These are phyloP conservation scores for Cyberlindnera suaveolens DNA, from an alignment of 805 yeast species.

Conservation along the genomic window DNA sequence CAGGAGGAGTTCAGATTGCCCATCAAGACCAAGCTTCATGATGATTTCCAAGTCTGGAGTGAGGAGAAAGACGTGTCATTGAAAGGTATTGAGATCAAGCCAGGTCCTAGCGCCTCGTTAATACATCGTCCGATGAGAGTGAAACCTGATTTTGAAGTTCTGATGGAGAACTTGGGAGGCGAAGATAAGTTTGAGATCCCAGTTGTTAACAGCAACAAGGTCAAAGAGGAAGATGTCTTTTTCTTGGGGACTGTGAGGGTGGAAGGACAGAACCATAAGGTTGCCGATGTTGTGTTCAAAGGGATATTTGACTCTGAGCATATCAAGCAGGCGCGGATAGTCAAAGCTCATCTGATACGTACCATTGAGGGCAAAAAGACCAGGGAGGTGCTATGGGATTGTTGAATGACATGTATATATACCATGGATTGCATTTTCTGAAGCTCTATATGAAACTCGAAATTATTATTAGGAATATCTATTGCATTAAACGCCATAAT, in stretches of 20 bases:
- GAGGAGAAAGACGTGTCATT: conserved; percentile 16
- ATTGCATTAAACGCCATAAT: background rate
- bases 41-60: conserved; percentile 20
- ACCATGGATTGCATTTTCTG: background rate
- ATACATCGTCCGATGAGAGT: conserved; percentile 16
- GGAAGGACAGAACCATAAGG: conserved; percentile 13
- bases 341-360: conserved; percentile 14
- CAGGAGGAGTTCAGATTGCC: conserved; percentile 19
- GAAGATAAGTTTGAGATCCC: conserved; percentile 19
- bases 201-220: conserved; percentile 11
- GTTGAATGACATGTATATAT: background rate
- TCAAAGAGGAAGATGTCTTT: conserved; percentile 14
- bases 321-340: conserved; percentile 19
- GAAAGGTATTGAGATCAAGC: conserved; percentile 21
- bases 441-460: too few relatives aligned
- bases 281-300: conserved; percentile 17
- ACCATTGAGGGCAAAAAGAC: conserved; percentile 14
- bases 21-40: conserved; percentile 9
- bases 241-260: conserved; percentile 15
- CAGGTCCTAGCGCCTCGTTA: conserved; percentile 12
- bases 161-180: conserved; percentile 20
- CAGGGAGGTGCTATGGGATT: conserved; percentile 17
- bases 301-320: conserved; percentile 24
- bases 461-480: too few relatives aligned
- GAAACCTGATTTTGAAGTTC: conserved; percentile 9